Percentiles rank a stretch among this genome's conserved stretches.
These are phyloP conservation scores for Boletellus deceptivus DNA, from an alignment of 1,284 basidiomycete genomes.

Conservation along the genomic window DNA sequence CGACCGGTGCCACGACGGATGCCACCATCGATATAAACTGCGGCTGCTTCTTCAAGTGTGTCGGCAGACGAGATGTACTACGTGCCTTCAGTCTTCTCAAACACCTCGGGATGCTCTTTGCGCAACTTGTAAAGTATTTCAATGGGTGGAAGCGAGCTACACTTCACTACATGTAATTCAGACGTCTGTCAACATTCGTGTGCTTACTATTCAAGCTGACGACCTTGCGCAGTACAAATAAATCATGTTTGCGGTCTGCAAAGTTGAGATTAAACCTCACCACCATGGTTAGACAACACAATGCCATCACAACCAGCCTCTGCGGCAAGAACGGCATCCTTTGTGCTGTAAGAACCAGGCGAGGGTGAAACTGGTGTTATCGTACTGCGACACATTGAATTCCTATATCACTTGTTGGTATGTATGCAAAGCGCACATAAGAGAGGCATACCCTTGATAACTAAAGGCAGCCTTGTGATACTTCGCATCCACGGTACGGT, in stretches of 20 bases:
- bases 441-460: conserved; percentile 67
- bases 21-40: conserved; percentile 90
- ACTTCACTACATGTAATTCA: neutral
- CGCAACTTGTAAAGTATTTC: conserved; percentile 77
- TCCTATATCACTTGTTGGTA: conserved; percentile 38
- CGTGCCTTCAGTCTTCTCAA: conserved; percentile 65
- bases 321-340: conserved; percentile 86
- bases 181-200: neutral
- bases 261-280: conserved; percentile 41
- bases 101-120: conserved; percentile 72
- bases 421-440: neutral
- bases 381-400: conserved; percentile 73
- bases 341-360: conserved; percentile 10
- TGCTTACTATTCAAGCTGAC: conserved; percentile 78
- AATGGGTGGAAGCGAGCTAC: conserved; percentile 66
- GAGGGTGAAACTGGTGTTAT: neutral
- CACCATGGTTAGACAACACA: conserved; percentile 89
- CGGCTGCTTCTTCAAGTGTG: neutral
- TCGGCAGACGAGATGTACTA: neutral
- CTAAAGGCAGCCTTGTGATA: conserved; percentile 76
- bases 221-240: conserved; percentile 41
- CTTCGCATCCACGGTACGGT: conserved; percentile 79
- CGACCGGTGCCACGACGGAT: conserved; percentile 77
- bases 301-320: conserved; percentile 87
- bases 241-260: conserved; percentile 1